Conservation (phyloP, 2,329 filamentous ascomycete genomes). For the Diplodia corticola region DNA sequence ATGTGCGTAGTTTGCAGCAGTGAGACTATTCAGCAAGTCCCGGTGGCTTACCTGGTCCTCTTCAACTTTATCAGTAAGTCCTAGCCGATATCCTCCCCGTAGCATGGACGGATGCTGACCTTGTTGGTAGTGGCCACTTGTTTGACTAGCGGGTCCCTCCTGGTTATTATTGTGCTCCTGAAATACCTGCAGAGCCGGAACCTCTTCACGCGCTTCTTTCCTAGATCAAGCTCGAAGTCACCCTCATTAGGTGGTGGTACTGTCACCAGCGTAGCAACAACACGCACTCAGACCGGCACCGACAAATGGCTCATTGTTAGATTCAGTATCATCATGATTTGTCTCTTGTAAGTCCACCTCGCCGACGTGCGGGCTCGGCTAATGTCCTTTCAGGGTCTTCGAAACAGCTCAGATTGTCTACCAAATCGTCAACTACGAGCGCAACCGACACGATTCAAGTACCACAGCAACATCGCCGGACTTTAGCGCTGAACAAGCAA, state of each 20-base stretch:
- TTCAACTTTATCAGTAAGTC: constrained; percentile 14
- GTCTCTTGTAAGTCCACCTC: constrained; percentile 8
- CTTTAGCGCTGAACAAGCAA: constrained; percentile 10
- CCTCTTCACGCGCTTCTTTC: constrained; percentile 11
- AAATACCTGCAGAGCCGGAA: constrained; percentile 19
- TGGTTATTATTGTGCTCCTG: constrained; percentile 14
- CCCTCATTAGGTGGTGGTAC: neutral
- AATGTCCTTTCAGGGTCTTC: constrained; percentile 3
- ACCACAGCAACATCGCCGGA: neutral
- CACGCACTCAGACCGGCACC: neutral
- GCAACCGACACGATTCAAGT: neutral
- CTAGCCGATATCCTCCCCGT: no score
- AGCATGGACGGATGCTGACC: neutral
- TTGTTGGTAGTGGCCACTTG: neutral
- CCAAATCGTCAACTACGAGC: constrained; percentile 17
- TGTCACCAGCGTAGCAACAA: neutral
- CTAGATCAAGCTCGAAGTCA: neutral
- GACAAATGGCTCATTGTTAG: constrained; percentile 21
- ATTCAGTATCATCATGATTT: constrained; percentile 20
- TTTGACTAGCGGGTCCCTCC: constrained; percentile 8
- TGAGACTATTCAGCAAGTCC: neutral
- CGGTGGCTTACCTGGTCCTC: constrained; percentile 11
- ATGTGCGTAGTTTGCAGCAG: constrained; percentile 2
- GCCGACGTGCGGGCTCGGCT: neutral
- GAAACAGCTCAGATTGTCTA: constrained; percentile 16